Conservation (phyloP, 1,284 basidiomycete genomes). For the Gymnopus androsaceus region DNA sequence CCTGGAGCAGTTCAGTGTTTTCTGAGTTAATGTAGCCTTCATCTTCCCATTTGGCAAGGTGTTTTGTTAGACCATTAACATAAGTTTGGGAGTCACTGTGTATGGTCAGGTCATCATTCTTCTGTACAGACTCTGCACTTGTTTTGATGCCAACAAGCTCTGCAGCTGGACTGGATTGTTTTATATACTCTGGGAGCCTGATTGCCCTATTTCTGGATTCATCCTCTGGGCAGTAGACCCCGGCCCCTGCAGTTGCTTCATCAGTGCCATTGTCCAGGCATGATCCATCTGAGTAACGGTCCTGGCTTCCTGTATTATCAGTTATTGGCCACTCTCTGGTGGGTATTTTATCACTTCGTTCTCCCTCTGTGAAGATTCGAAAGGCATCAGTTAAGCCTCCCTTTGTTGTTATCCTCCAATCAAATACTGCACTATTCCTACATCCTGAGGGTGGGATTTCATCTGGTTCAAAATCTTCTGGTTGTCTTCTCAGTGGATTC, state of each 20-base stretch:
- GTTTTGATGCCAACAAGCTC: conserved; percentile 16
- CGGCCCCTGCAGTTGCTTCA: conserved; percentile 19
- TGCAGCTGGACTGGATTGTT: conserved; percentile 26
- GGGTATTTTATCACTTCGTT: background rate
- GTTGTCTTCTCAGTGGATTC: conserved; percentile 13
- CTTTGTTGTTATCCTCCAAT: conserved; percentile 3
- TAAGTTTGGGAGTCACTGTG: conserved; percentile 21
- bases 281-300: conserved; percentile 20
- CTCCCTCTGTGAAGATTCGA: conserved; percentile 15
- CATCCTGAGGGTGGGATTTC: background rate
- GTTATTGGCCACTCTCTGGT: background rate
- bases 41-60: conserved; percentile 22
- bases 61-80: conserved; percentile 23
- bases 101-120: background rate
- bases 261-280: conserved; percentile 17
- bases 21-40: conserved; percentile 16
- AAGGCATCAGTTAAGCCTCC: conserved; percentile 11
- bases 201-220: conserved; percentile 17
- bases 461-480: conserved; percentile 13
- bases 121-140: background rate
- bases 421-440: background rate
- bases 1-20: conserved; percentile 13
- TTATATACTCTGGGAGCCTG: conserved; percentile 16
- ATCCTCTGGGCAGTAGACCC: conserved; percentile 11
- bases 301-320: background rate